phyloP scores from a whole-genome alignment of 2,329 filamentous ascomycete genomes.

The Penicillium thymicola region DNA sequence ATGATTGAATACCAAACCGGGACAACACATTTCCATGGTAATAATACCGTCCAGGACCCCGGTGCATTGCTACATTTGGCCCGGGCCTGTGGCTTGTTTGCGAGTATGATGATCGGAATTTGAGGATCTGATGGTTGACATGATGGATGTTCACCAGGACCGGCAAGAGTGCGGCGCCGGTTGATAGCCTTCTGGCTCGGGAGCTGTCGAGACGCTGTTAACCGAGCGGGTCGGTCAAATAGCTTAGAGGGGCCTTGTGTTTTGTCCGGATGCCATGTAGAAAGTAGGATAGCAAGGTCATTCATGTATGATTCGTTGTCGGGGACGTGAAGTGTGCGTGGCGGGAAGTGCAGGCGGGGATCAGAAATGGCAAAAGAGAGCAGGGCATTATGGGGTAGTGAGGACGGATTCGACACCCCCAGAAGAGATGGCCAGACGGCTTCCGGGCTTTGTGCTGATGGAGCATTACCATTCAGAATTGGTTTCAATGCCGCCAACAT shows the following conservation, averaged over 20 bases:
- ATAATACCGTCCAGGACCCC: conserved; percentile 75
- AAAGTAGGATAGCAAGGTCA: conserved; percentile 58
- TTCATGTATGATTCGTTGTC: conserved; percentile 34
- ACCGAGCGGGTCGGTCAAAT: conserved; percentile 66
- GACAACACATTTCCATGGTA: conserved; percentile 86
- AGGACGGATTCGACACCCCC: conserved; percentile 63
- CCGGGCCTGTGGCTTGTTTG: conserved; percentile 50
- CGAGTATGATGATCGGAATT: conserved; percentile 72
- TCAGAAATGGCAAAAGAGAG: conserved; percentile 73
- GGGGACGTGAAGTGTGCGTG: conserved; percentile 52
- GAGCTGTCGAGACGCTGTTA: conserved; percentile 63
- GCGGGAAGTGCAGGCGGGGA: conserved; percentile 75
- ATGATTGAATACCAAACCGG: conserved; percentile 84
- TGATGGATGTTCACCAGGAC: conserved; percentile 62
- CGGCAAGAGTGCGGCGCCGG: conserved; percentile 63
- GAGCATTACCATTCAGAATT: conserved; percentile 20
- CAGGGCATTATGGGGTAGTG: conserved; percentile 66
- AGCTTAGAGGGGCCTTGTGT: conserved; percentile 51
- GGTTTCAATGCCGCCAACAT: conserved; percentile 66
- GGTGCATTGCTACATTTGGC: conserved; percentile 50
- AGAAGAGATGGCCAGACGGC: conserved; percentile 42
- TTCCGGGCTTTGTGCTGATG: conserved; percentile 32
- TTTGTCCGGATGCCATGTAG: conserved; percentile 65
- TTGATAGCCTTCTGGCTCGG: conserved; percentile 78
- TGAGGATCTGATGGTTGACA: conserved; percentile 62